Conservation (phyloP, 768 basidiomycete species). For the Xerocomellus amylosporus region DNA sequence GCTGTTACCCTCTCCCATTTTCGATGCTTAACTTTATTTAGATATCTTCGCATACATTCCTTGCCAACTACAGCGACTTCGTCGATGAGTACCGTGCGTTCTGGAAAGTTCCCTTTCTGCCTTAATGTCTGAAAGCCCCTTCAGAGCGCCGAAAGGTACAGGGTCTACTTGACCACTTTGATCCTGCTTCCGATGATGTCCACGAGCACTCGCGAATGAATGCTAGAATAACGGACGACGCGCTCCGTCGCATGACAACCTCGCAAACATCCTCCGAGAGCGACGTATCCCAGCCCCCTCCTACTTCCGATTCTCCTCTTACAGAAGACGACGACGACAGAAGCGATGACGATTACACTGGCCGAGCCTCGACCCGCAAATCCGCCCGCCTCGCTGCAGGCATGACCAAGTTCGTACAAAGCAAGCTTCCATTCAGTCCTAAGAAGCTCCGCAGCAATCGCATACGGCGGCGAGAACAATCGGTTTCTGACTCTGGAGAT, state of each 20-base stretch:
- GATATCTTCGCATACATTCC: constrained; percentile 44
- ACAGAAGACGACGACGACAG: constrained; percentile 30
- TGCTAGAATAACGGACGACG: constrained; percentile 33
- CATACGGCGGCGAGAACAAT: constrained; percentile 23
- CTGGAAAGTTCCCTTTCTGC: not conserved
- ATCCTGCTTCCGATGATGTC: constrained; percentile 53
- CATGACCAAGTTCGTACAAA: constrained; percentile 16
- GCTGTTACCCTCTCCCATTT: not conserved
- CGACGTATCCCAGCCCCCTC: constrained; percentile 7
- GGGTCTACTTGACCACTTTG: constrained; percentile 49
- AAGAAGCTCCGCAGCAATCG: constrained; percentile 49
- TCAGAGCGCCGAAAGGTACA: constrained; percentile 45
- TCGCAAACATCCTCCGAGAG: constrained; percentile 10
- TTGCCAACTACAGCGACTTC: constrained; percentile 39
- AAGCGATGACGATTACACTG: constrained; percentile 12
- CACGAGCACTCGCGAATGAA: constrained; percentile 59
- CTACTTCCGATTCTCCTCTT: constrained; percentile 15
- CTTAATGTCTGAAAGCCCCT: constrained; percentile 7
- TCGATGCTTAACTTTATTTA: constrained; percentile 23
- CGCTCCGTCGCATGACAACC: constrained; percentile 2
- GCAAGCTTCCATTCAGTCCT: constrained; percentile 63
- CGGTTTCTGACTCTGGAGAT: constrained; percentile 37
- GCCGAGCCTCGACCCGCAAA: constrained; percentile 10
- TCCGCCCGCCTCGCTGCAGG: constrained; percentile 15
- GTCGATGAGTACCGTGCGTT: constrained; percentile 57